Evolutionary conservation across 228 moss, liverwort and hornwort genomes (phyloP).

Genomic region (Sphagnum magellanicum): DNA sequence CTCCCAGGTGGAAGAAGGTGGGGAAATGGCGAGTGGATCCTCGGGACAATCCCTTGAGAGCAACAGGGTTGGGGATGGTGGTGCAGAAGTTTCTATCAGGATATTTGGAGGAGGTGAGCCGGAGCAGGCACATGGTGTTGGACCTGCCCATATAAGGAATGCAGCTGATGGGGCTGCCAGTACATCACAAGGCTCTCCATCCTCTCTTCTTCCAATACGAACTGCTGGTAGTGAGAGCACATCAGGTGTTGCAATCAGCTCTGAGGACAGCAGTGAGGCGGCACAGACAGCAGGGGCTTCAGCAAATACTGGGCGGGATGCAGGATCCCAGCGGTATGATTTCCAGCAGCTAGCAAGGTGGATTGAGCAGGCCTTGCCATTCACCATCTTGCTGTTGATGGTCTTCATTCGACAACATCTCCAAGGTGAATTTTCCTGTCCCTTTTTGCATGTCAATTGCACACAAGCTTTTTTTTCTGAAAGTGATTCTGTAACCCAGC

Average conservation of each 20-base stretch:
- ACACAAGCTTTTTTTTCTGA: no score
- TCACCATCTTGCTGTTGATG: conserved; percentile 87
- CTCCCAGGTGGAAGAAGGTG: conserved; percentile 28
- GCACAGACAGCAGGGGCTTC: conserved; percentile 40
- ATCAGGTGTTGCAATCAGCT: conserved; percentile 32
- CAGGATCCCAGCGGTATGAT: conserved; percentile 79
- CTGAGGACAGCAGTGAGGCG: conserved; percentile 70
- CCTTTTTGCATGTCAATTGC: neutral
- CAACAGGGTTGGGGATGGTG: conserved; percentile 41
- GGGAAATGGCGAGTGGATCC: conserved; percentile 22
- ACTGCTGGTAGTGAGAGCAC: conserved; percentile 57
- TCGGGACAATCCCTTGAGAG: conserved; percentile 29
- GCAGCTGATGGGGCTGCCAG: conserved; percentile 26
- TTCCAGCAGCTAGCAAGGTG: conserved; percentile 95
- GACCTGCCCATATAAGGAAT: conserved; percentile 19
- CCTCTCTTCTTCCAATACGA: conserved; percentile 75
- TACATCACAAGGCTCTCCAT: conserved; percentile 52
- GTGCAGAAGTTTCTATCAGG: conserved; percentile 59
- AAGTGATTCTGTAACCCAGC: no score
- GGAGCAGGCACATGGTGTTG: conserved; percentile 31
- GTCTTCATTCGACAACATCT: conserved; percentile 96
- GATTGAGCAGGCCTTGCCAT: conserved; percentile 96
- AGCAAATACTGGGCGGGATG: conserved; percentile 69
- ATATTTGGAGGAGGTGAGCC: conserved; percentile 60
- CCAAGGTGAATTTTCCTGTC: conserved; percentile 40